Conservation (phyloP, 2,329 filamentous ascomycete genomes). For the Alternaria tenuissima region DNA sequence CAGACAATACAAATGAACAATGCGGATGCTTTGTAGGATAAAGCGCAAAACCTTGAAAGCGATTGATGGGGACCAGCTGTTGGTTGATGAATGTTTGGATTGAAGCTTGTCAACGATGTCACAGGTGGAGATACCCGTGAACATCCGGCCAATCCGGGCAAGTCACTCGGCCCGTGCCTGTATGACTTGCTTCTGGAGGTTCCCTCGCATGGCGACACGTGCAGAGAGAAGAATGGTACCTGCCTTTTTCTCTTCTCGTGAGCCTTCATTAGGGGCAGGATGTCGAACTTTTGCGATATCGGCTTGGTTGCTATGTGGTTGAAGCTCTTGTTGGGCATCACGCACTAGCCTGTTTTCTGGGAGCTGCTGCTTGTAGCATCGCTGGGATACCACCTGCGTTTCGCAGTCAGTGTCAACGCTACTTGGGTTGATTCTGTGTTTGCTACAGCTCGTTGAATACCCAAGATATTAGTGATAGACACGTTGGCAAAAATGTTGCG, state of each 20-base stretch:
- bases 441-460: background rate
- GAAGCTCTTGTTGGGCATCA: background rate
- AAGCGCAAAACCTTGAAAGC: slow-evolving; percentile 3
- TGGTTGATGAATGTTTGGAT: slow-evolving; percentile 19
- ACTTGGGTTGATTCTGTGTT: background rate
- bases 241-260: background rate
- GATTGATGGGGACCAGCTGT: slow-evolving; percentile 10
- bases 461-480: background rate
- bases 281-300: background rate
- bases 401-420: background rate
- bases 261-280: background rate
- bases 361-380: background rate
- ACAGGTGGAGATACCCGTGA: slow-evolving; percentile 27
- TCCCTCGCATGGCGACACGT: background rate
- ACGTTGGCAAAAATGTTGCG: background rate
- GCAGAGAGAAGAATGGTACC: background rate
- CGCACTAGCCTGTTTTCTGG: background rate
- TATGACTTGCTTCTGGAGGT: slow-evolving; percentile 7
- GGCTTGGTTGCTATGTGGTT: background rate
- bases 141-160: slow-evolving; percentile 29
- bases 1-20: background rate
- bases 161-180: slow-evolving; percentile 18
- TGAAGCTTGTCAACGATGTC: slow-evolving; percentile 28
- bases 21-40: background rate
- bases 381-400: background rate